These are phyloP conservation scores for Pythium chondricola DNA, from an alignment of 352 stramenopile species.

Conservation along the genomic window DNA sequence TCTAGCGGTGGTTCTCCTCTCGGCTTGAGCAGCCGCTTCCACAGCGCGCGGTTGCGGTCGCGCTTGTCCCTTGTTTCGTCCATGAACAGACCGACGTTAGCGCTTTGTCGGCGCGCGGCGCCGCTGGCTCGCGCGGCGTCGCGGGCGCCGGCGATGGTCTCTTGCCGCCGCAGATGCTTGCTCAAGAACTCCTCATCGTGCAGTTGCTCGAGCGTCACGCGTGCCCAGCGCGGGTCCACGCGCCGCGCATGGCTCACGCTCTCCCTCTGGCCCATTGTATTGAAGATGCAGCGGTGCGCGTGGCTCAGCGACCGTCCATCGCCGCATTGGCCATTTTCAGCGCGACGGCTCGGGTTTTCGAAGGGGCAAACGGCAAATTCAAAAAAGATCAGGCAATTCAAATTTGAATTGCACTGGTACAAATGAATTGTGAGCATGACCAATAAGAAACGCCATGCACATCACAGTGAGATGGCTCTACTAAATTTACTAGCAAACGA, in stretches of 20 bases:
- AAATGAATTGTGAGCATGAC: too few relatives aligned
- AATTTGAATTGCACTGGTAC: conserved; percentile 8
- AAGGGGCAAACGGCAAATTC: not conserved
- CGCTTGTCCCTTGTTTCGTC: conserved; percentile 15
- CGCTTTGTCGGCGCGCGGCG: not conserved
- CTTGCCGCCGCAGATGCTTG: conserved; percentile 57
- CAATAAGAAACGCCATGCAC: too few relatives aligned
- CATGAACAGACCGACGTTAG: conserved; percentile 20
- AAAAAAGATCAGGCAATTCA: not conserved
- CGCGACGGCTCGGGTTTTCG: conserved; percentile 3
- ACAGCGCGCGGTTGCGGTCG: conserved; percentile 10
- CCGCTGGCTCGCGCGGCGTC: conserved; percentile 2
- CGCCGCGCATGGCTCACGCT: conserved; percentile 18
- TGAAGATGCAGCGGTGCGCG: not conserved
- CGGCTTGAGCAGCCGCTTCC: conserved; percentile 14
- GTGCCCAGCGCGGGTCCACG: conserved; percentile 59
- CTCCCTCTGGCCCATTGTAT: conserved; percentile 12
- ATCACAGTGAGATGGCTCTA: too few relatives aligned
- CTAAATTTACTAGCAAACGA: too few relatives aligned
- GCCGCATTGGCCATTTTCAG: not conserved
- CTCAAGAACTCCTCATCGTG: conserved; percentile 59
- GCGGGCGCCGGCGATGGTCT: conserved; percentile 34
- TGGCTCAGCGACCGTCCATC: not conserved
- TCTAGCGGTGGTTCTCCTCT: conserved; percentile 8
- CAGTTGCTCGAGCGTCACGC: conserved; percentile 54